These are phyloP conservation scores for Phytophthora boehmeriae DNA, from an alignment of 352 stramenopile species.

Conservation along the genomic window DNA sequence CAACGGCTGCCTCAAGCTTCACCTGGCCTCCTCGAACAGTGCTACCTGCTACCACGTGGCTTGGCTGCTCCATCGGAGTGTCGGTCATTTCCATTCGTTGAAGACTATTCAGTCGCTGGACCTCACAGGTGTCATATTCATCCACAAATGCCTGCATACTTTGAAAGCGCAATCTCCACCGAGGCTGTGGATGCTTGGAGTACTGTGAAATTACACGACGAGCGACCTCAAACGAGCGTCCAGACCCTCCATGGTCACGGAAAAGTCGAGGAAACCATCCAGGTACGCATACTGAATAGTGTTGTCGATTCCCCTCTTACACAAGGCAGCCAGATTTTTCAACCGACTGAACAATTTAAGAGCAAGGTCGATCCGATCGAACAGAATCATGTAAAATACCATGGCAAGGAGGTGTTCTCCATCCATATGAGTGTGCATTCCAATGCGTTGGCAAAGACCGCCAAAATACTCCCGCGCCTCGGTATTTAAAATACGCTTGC, in stretches of 20 bases:
- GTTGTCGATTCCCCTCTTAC: slow-evolving; percentile 14
- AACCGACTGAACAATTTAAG: slow-evolving; percentile 41
- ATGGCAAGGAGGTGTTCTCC: slow-evolving; percentile 47
- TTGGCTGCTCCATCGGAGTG: slow-evolving; percentile 1
- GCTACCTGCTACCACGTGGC: not conserved
- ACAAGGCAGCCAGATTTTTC: slow-evolving; percentile 1
- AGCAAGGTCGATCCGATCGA: slow-evolving; percentile 44
- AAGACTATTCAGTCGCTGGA: slow-evolving; percentile 18
- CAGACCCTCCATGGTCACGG: slow-evolving; percentile 11
- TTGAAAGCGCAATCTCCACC: slow-evolving; percentile 55
- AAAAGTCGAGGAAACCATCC: slow-evolving; percentile 68
- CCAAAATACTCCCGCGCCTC: slow-evolving; percentile 46
- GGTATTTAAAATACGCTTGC: slow-evolving; percentile 43
- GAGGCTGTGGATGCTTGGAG: slow-evolving; percentile 38
- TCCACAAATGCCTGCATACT: slow-evolving; percentile 45
- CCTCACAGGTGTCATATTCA: slow-evolving; percentile 48
- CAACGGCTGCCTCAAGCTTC: slow-evolving; percentile 39
- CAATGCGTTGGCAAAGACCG: slow-evolving; percentile 47
- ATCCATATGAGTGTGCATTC: slow-evolving; percentile 27
- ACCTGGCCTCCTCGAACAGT: slow-evolving; percentile 12
- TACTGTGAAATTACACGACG: slow-evolving; percentile 46
- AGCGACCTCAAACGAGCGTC: slow-evolving; percentile 34
- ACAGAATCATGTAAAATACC: slow-evolving; percentile 54
- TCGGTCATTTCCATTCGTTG: slow-evolving; percentile 25
- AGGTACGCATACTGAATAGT: slow-evolving; percentile 69